phyloP scores from a whole-genome alignment of 768 basidiomycete species.

The Russula emetica region DNA sequence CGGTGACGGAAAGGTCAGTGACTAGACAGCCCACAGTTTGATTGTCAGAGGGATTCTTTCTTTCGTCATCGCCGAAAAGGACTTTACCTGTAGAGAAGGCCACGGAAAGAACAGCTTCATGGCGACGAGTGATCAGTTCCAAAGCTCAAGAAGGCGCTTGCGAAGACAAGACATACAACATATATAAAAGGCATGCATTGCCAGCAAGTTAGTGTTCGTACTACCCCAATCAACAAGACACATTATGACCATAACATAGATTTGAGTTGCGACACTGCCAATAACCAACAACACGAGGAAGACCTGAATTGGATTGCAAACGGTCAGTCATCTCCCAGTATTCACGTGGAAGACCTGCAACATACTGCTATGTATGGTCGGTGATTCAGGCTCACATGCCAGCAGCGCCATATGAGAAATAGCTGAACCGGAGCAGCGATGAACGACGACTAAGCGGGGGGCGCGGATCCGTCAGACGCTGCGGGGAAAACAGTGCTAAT shows the following conservation, averaged over 20 bases:
- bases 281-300: constrained; percentile 17
- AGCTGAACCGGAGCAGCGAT: constrained; percentile 33
- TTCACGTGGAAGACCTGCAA: background rate
- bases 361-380: constrained; percentile 11
- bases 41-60: background rate
- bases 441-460: constrained; percentile 25
- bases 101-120: constrained; percentile 3
- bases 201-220: background rate
- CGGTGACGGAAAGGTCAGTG: constrained; percentile 16
- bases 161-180: constrained; percentile 9
- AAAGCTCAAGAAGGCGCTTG: no score
- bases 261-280: constrained; percentile 4
- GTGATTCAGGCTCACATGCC: constrained; percentile 27
- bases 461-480: background rate
- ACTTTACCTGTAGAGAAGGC: constrained; percentile 12
- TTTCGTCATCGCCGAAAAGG: background rate
- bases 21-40: background rate
- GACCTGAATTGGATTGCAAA: background rate
- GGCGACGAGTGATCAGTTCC: background rate
- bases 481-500: background rate
- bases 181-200: constrained; percentile 3
- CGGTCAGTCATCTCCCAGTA: background rate
- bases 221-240: constrained; percentile 7
- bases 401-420: constrained; percentile 33
- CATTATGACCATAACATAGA: background rate